These are phyloP conservation scores for Roridomyces roridus DNA, from an alignment of 768 basidiomycete genomes.

Conservation along the genomic window DNA sequence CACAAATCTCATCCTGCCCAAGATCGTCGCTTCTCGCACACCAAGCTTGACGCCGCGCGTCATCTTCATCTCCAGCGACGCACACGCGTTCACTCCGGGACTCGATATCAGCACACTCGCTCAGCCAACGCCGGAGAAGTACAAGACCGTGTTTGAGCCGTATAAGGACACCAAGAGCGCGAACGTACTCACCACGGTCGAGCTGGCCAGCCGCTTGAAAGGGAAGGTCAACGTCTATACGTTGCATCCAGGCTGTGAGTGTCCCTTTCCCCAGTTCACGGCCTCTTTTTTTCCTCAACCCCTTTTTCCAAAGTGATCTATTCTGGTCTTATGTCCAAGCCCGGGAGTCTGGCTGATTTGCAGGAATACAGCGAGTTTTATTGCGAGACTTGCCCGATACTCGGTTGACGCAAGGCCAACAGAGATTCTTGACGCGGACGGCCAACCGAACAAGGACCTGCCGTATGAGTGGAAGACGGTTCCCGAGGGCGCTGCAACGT, in stretches of 20 bases:
- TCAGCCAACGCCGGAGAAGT: background rate
- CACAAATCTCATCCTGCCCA: background rate
- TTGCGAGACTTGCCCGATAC: too few relatives aligned
- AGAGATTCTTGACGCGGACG: constrained; percentile 1
- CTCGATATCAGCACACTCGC: too few relatives aligned
- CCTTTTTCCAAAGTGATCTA: background rate
- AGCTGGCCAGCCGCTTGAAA: constrained; percentile 5
- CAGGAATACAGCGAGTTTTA: too few relatives aligned
- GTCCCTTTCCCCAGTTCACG: too few relatives aligned
- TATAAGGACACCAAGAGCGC: constrained; percentile 8
- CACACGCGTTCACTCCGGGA: background rate
- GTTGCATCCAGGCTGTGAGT: constrained; percentile 8
- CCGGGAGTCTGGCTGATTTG: too few relatives aligned
- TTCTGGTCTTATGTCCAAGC: background rate
- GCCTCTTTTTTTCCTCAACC: background rate
- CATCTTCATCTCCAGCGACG: constrained; percentile 8
- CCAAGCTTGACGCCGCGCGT: constrained; percentile 4
- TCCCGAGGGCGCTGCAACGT: constrained; percentile 17
- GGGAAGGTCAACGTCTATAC: constrained; percentile 9
- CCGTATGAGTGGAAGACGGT: too few relatives aligned
- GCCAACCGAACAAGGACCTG: too few relatives aligned
- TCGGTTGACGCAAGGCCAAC: too few relatives aligned
- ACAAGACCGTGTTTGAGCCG: background rate
- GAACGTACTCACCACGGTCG: constrained; percentile 3
- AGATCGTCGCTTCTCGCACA: constrained; percentile 6